A percentile compares a stretch with the other conserved stretches of the same genome.
These are phyloP conservation scores for Trypanosoma melophagium DNA, from an alignment of 208 protist genomes.

Conservation along the genomic window DNA sequence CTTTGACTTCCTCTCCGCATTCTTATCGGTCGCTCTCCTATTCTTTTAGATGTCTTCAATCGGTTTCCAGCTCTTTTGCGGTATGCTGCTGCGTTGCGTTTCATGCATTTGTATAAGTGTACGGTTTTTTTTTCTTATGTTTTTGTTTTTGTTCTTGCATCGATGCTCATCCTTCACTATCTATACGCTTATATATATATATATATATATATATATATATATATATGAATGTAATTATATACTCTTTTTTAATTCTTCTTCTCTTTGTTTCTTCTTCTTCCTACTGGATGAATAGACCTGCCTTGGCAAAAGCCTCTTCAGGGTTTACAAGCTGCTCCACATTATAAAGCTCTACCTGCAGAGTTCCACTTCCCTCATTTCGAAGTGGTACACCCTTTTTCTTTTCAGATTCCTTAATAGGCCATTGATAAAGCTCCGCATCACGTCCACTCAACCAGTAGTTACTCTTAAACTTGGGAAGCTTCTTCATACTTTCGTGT, in stretches of 20 bases:
- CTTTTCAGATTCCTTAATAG: constrained; percentile 79
- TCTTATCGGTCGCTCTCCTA: no score
- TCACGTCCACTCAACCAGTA: constrained; percentile 88
- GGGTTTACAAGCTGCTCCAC: constrained; percentile 88
- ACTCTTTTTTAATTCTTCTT: background rate
- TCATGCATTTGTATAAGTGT: no score
- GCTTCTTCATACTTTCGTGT: constrained; percentile 68
- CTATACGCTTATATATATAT: background rate
- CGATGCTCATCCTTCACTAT: background rate
- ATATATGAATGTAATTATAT: background rate
- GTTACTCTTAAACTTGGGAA: constrained; percentile 81
- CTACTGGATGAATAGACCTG: constrained; percentile 78
- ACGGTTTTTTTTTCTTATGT: no score
- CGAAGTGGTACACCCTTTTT: constrained; percentile 70
- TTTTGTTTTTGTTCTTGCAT: no score
- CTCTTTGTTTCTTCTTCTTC: background rate
- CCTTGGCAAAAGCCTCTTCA: constrained; percentile 85
- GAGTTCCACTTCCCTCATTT: constrained; percentile 39
- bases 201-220: constrained; percentile 3
- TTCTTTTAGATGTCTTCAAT: no score
- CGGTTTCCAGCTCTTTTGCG: no score
- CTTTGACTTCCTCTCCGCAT: no score
- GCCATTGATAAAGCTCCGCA: constrained; percentile 87
- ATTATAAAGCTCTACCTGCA: constrained; percentile 85
- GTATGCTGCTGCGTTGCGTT: no score